Base-by-base conservation (phyloP, 345 rosid genomes). In the Anastatica hierochuntica region DNA sequence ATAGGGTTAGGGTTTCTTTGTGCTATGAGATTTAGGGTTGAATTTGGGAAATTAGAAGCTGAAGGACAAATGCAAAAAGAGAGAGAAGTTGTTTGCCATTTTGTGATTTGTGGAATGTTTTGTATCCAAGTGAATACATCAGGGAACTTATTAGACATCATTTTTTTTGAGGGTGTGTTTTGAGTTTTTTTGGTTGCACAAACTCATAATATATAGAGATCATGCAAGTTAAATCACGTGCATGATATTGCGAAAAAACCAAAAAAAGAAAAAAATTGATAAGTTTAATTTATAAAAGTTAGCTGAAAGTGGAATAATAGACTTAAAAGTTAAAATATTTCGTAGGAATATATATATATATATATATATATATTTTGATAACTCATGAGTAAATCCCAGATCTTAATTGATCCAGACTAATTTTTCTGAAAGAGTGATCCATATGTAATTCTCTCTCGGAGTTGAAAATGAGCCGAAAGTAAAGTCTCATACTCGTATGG, bases 91-190 rank as follows among this genome's bases (percentile, higher is more conserved):
- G 76, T 17, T 26, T 60, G 66, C 95, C 92, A 86, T 64, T 68
- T 74, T 35, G 70, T 14, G 10, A 66, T 50, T 15, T 79, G 75
- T 24, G 84, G 95, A n/a, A 83, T 84, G 27, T 33, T 76, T 62
- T 74, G 80, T 44, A 83, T 50, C 95, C 95, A 86, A 33, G 82
- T 42, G 56, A 69, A 72, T 10, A 68, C 35, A 62, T 83, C 86
- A 72, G 82, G 73, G 61, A 56, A 61, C 58, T 64, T 61, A 49
- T 79, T 70, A 20, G 76, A 71, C 63, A 73, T 81, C 80, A 72
- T 79, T 64, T 18, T 31, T 5, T 57, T n/a, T n/a, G n/a, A 35
- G 7, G 6, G 2, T 1, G 9, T 29, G 27, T 14, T 23, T 14
- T 44, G 55, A 34, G 42, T 27, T 20, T 48, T 48, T 36, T 58